Percentiles rank a stretch among this genome's conserved stretches.
phyloP scores from a whole-genome alignment of 176 grass and related monocot genomes.

The Musa beccarii region DNA sequence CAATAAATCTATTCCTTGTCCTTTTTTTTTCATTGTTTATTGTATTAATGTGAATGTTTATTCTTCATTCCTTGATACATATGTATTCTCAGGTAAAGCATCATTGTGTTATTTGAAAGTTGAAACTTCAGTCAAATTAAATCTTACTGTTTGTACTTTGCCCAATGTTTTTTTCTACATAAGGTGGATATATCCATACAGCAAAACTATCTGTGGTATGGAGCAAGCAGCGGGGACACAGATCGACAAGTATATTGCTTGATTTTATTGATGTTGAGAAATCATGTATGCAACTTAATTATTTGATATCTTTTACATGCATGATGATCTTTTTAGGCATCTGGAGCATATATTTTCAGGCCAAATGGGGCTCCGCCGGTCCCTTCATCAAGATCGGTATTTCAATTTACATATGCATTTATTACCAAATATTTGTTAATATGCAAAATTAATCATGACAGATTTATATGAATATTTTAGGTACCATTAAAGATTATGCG shows the following conservation, averaged over 20 bases:
- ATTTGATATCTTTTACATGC: neutral
- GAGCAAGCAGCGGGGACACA: constrained; percentile 49
- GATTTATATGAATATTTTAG: constrained; percentile 23
- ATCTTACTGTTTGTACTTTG: neutral
- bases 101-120: too few relatives aligned
- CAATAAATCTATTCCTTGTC: too few relatives aligned
- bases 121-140: neutral
- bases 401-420: constrained; percentile 2
- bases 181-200: constrained; percentile 72
- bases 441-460: neutral
- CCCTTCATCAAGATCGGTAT: constrained; percentile 52
- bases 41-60: too few relatives aligned
- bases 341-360: constrained; percentile 88
- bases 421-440: neutral
- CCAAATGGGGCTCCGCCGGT: constrained; percentile 56
- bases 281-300: constrained; percentile 6
- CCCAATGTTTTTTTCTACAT: constrained; percentile 7
- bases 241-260: constrained; percentile 62
- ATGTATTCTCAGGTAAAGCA: too few relatives aligned
- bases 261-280: constrained; percentile 12
- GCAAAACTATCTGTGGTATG: constrained; percentile 79
- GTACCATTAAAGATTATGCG: constrained; percentile 48
- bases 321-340: constrained; percentile 43
- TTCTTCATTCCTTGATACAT: too few relatives aligned
- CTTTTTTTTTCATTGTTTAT: too few relatives aligned